Evolutionary conservation across 1,284 basidiomycete species (phyloP), one percentile per base, ranked within the genome.

Genomic region (Lentinula novae-zelandiae): DNA sequence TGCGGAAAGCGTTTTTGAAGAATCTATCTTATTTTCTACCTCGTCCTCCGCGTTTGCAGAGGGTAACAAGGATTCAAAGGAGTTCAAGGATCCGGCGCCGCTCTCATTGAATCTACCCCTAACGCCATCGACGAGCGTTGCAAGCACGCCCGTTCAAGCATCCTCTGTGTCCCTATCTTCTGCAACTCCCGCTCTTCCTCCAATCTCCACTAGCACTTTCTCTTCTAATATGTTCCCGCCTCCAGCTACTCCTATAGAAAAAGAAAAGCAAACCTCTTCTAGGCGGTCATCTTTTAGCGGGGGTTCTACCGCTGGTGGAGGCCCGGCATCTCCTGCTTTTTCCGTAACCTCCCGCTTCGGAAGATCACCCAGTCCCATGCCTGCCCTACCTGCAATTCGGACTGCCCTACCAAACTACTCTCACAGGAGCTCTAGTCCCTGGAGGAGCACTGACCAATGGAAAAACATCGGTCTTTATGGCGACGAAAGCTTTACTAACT

Each of bases 401-500:
- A 82, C 84, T 69, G 39, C 64, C n/a, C 38, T 63, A 33, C 60
- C 64, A 22, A 54, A 50, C 8, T 63, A 60, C 49, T 48, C 53
- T 60, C 60, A 51, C 50, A 53, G 53, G 46, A 51, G 49, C 22
- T 53, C 58, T 54, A 49, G 50, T 33, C 61, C 48, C 36, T 61
- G 62, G 59, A 61, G 53, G 48, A 51, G 46, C 38, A 36, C 56
- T 12, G 62, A 63, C 34, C 62, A 63, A 31, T 55, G 58, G 65
- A 77, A 78, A 78, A 27, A 22, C 76, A 82, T 87, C 51, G 84
- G 83, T 62, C 78, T 99, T 31, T 99, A 98, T 68, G 95, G 96
- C 49, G 96, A 99, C 72, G 96, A 98, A 73, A 93, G 89, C 67
- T 95, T 88, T 69, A 96, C 93, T 3, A 95, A 96, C 67, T 99